Evolutionary conservation across 768 basidiomycete genomes (phyloP), one percentile per base, ranked within the genome.

Genomic region (Agrocybe praecox): DNA sequence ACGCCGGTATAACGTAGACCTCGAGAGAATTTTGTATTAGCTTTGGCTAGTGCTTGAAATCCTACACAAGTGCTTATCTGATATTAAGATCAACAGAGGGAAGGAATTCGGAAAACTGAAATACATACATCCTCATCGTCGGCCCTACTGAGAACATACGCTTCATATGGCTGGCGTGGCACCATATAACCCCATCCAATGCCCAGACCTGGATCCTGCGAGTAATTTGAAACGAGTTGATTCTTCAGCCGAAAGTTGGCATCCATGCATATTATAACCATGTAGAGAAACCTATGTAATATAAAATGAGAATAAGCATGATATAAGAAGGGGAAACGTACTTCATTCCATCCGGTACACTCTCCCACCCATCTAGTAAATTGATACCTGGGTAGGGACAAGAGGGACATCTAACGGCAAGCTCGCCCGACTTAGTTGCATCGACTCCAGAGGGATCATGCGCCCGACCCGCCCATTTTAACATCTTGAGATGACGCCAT

Each of bases 351-450:
- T 17, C 2, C 0, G 62, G 52, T 0, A 36, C 60, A 3, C 54
- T 21, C 8, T 58, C 23, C 63, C 63, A 75, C 17, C 61, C 59
- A 1, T 54, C 48, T 1, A 67, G 67, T 0, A 76, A 53, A 52
- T 76, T 75, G 0, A 69, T 57, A 0, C 61, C 68, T 0, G 70
- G 72, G 0, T 67, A 67, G 0, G 74, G 75, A 51, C 76, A 77
- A 1, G 72, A 72, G 1, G 71, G 72, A 48, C 74, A 76, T 2
- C 48, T 49, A 1, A 75, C 56, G 0, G 69, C 69, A 2, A 71
- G 59, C 49, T 63, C 62, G 1, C 76, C 72, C 14, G 55, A 56
- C 12, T 36, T 34, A 1, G 70, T 72, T 8, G 26, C 57, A 2
- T 15, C 32, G 4, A 60, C 56, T 0, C 73, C 68, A 0, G 11